These are phyloP conservation scores for Bacterosira constricta DNA, from an alignment of 108 stramenopile genomes.

Conservation along the genomic window DNA sequence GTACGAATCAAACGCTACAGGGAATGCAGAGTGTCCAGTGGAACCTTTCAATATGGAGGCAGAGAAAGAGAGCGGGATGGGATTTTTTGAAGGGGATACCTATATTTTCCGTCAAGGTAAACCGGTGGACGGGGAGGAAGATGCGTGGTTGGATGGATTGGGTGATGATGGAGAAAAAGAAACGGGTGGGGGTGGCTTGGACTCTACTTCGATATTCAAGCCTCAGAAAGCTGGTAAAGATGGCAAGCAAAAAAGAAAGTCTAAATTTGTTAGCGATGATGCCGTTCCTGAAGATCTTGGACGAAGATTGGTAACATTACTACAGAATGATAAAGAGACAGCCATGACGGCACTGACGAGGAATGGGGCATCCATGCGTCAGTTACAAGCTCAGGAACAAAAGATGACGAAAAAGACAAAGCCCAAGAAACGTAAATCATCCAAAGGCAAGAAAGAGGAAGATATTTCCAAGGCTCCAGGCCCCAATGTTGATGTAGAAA, in stretches of 20 bases:
- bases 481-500: slow-evolving; percentile 5
- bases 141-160: slow-evolving; percentile 79
- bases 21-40: slow-evolving; percentile 52
- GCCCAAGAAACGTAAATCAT: slow-evolving; percentile 40
- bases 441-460: slow-evolving; percentile 6
- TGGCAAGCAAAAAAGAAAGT: slow-evolving; percentile 2
- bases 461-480: neutral
- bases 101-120: slow-evolving; percentile 74
- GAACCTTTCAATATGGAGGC: slow-evolving; percentile 88
- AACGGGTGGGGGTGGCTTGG: slow-evolving; percentile 27
- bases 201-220: slow-evolving; percentile 38
- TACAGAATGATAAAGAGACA: slow-evolving; percentile 59
- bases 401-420: slow-evolving; percentile 27
- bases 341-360: slow-evolving; percentile 64
- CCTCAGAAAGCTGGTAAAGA: slow-evolving; percentile 3
- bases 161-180: slow-evolving; percentile 44
- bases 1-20: slow-evolving; percentile 47
- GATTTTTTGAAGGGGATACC: slow-evolving; percentile 87
- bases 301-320: slow-evolving; percentile 53
- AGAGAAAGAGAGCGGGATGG: slow-evolving; percentile 77
- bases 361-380: slow-evolving; percentile 54
- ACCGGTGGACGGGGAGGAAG: slow-evolving; percentile 63
- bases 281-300: slow-evolving; percentile 35
- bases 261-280: slow-evolving; percentile 29
- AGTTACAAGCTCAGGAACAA: slow-evolving; percentile 21